Base-by-base conservation (phyloP, 768 basidiomycete species). In the Amanita pseudoporphyria region DNA sequence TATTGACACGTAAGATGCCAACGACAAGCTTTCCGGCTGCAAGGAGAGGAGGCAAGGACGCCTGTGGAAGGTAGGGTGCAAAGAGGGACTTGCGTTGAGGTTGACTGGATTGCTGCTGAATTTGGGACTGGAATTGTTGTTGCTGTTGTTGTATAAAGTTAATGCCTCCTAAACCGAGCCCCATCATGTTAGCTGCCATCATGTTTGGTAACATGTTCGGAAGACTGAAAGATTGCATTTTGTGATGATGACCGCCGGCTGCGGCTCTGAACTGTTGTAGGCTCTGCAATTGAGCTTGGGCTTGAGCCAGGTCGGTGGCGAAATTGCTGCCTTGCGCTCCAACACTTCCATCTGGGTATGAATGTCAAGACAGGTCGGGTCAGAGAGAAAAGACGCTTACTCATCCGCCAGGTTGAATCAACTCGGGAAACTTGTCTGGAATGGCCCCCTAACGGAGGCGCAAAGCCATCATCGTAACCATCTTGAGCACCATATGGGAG, bases 71-170 rank as follows among this genome's bases (percentile, higher is more conserved):
- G 64, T 99, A 99, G 48, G 96, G 96, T 52, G 95, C 95, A 64
- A 99, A 99, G 33, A 99, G 77, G 39, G 92, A 97, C 71, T 98
- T 98, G 67, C 96, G 86, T 67, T 96, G 92, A 30, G 93, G 94
- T 54, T 93, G 88, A 57, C 68, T 85, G 12, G 84, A 84, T 66
- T 92, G 89, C 61, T 96, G 94, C 61, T 95, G 92, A 18, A 97
- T 74, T 61, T 96, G 94, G 51, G 89, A 86, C 69, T 93, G 93
- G 73, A 96, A 95, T 56, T 89, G 93, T 58, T 88, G 87, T 47
- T 94, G 92, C 56, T 94, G 88, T 60, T 95, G 92, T 61, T 95
- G 93, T 53, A 93, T 76, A 19, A 94, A 67, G 64, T 84, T 92
- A 62, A 84, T 81, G 40, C 87, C 79, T 28, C 87, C 84, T 47